These are phyloP conservation scores for Monosporascus sp. DNA, from an alignment of 2,329 filamentous ascomycete species.

Conservation along the genomic window DNA sequence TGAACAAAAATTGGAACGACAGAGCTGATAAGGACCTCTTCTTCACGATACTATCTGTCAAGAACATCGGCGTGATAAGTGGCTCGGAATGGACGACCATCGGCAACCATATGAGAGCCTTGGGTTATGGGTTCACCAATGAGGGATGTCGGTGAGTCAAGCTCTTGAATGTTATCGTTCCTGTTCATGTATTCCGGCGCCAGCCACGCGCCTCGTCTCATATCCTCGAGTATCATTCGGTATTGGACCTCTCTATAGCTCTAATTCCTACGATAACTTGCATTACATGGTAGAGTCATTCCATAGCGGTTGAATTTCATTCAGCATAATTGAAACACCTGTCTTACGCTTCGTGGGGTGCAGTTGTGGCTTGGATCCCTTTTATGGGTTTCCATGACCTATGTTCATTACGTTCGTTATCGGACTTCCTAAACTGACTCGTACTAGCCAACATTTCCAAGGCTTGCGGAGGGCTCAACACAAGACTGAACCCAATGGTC, in stretches of 20 bases:
- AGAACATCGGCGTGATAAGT: slow-evolving; percentile 59
- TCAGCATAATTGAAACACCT: too few species aligned
- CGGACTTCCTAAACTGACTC: slow-evolving; percentile 4
- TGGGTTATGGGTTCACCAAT: slow-evolving; percentile 60
- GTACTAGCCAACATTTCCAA: slow-evolving; percentile 53
- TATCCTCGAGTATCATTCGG: background rate
- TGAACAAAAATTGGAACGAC: slow-evolving; percentile 58
- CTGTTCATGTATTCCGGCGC: slow-evolving; percentile 1
- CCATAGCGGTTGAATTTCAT: too few species aligned
- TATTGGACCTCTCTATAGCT: background rate
- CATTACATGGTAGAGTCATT: too few species aligned
- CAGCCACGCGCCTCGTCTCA: background rate
- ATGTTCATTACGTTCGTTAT: background rate
- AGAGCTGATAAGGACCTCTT: slow-evolving; percentile 58
- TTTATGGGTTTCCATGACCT: background rate
- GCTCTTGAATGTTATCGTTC: background rate
- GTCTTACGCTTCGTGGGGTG: background rate
- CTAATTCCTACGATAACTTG: too few species aligned
- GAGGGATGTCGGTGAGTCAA: slow-evolving; percentile 55
- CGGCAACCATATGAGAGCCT: slow-evolving; percentile 52
- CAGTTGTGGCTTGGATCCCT: background rate
- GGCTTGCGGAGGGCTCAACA: slow-evolving; percentile 50
- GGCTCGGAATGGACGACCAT: slow-evolving; percentile 58
- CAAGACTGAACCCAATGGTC: slow-evolving; percentile 40
- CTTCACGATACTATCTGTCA: slow-evolving; percentile 57